phyloP scores from a whole-genome alignment of 495 filamentous ascomycete genomes.

The Tuber aestivum region DNA sequence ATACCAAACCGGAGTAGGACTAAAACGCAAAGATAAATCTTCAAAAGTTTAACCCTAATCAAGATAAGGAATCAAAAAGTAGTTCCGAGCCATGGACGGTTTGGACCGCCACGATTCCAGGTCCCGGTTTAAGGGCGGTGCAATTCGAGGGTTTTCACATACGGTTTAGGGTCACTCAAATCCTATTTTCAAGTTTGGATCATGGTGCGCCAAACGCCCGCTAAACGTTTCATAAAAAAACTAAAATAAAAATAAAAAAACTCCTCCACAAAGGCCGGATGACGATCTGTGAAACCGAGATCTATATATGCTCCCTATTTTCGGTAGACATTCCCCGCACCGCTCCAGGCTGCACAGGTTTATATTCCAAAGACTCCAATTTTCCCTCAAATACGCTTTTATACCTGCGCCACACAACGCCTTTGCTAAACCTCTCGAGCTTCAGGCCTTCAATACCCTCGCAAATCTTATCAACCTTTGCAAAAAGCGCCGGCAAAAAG shows the following conservation, averaged over 20 bases:
- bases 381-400: neutral
- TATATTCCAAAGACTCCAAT: neutral
- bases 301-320: neutral
- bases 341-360: neutral
- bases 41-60: neutral
- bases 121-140: neutral
- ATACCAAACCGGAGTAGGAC: too few species aligned
- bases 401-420: neutral
- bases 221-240: neutral
- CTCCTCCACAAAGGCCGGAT: neutral
- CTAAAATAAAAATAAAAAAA: too few species aligned
- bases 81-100: neutral
- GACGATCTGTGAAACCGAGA: neutral
- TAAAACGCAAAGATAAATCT: neutral
- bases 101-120: neutral
- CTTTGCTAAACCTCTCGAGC: neutral
- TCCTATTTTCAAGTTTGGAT: neutral
- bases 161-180: too few species aligned
- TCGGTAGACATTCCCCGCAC: neutral
- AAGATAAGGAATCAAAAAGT: neutral
- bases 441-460: constrained; percentile 10
- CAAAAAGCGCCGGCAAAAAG: constrained; percentile 17
- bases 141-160: neutral
- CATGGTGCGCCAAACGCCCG: neutral
- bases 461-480: constrained; percentile 4